Evolutionary conservation across 768 basidiomycete species (phyloP).

Genomic region (Leucocoprinus sp.): DNA sequence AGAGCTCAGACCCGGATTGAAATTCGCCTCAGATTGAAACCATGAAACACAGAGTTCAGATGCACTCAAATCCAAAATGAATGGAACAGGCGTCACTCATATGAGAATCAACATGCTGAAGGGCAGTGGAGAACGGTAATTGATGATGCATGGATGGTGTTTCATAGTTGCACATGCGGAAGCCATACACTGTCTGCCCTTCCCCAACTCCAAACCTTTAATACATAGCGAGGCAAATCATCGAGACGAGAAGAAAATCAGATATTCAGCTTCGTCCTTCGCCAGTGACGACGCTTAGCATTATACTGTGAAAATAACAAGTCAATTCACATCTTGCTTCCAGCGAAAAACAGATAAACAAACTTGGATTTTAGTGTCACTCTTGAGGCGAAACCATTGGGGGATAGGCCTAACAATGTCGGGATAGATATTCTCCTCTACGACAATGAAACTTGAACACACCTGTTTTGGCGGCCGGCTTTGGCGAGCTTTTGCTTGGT

Average conservation of each 20-base stretch:
- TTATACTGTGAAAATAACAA: slow-evolving; percentile 53
- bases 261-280: slow-evolving; percentile 98
- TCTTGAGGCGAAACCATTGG: slow-evolving; percentile 98
- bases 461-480: slow-evolving; percentile 94
- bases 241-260: slow-evolving; percentile 27
- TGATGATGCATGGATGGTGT: slow-evolving; percentile 3
- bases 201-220: background rate
- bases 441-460: slow-evolving; percentile 17
- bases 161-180: too few species aligned
- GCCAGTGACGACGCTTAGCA: slow-evolving; percentile 97
- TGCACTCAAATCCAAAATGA: too few species aligned
- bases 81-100: too few species aligned
- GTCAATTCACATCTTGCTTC: background rate
- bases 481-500: slow-evolving; percentile 97
- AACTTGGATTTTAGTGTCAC: slow-evolving; percentile 91
- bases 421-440: background rate
- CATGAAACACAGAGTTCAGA: too few species aligned
- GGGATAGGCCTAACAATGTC: slow-evolving; percentile 72
- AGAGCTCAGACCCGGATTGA: too few species aligned
- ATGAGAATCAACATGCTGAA: too few species aligned
- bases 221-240: background rate
- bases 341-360: slow-evolving; percentile 15
- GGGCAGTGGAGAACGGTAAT: slow-evolving; percentile 9
- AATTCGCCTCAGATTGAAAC: too few species aligned
- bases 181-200: too few species aligned